A percentile compares a stretch with the other conserved stretches of the same genome.
Evolutionary conservation across 2,329 filamentous ascomycete species (phyloP).

Genomic region (Fusarium succisae): DNA sequence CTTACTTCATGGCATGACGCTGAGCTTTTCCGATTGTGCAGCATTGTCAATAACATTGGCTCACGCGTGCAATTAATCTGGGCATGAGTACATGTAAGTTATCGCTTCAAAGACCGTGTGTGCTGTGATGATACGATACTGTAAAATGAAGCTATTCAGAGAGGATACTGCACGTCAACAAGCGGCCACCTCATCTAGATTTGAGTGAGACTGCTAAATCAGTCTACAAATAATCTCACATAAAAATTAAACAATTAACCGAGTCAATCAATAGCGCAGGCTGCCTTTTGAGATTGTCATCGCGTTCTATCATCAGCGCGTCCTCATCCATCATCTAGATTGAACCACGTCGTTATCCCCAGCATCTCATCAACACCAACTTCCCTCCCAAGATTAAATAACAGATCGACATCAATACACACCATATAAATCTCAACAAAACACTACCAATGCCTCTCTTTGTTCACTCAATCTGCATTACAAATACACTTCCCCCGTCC

Average conservation of each 20-base stretch:
- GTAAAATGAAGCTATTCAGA: not conserved
- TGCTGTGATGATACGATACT: fast-evolving
- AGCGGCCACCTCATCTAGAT: fast-evolving
- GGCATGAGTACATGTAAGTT: fast-evolving
- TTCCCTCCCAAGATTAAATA: fast-evolving
- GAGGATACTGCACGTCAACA: too few species aligned
- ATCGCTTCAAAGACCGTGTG: fast-evolving
- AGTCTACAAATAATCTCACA: fast-evolving
- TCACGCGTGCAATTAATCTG: fast-evolving
- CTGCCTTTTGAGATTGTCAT: not conserved
- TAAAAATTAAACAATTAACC: too few species aligned
- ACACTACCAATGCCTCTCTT: too few species aligned
- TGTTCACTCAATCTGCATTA: not conserved
- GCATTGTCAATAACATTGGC: fast-evolving
- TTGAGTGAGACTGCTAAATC: too few species aligned
- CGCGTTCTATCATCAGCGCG: fast-evolving
- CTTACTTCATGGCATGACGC: fast-evolving
- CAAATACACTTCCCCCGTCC: constrained; percentile 25
- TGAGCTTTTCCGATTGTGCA: fast-evolving
- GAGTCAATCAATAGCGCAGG: fast-evolving
- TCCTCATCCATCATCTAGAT: not conserved
- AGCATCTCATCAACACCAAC: not conserved
- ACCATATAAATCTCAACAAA: fast-evolving
- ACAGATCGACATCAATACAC: not conserved
- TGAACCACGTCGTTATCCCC: too few species aligned